Evolutionary conservation across 768 basidiomycete species (phyloP).

Genomic region (Mycena filopes): DNA sequence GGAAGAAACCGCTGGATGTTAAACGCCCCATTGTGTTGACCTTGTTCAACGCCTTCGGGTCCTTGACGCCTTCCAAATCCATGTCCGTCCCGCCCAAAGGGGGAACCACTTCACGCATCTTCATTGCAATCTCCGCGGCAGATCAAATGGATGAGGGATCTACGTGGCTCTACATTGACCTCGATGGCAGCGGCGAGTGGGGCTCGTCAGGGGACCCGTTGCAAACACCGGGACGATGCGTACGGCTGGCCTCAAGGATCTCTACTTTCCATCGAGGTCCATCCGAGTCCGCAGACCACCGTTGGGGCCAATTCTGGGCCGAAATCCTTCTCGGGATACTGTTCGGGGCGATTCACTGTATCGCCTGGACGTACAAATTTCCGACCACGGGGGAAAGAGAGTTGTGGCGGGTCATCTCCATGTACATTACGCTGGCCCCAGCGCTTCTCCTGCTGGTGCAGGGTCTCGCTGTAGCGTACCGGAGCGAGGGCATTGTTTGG

Average conservation of each 20-base stretch:
- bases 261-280: neutral
- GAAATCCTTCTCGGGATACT: neutral
- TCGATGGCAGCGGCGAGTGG: too few relatives aligned
- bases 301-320: neutral
- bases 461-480: too few relatives aligned
- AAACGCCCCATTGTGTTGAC: neutral
- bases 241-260: too few relatives aligned
- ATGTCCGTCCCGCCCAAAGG: neutral
- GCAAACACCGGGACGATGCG: too few relatives aligned
- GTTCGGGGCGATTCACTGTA: constrained; percentile 29
- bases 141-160: too few relatives aligned
- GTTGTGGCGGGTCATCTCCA: constrained; percentile 21
- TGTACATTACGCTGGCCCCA: neutral
- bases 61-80: too few relatives aligned
- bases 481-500: neutral
- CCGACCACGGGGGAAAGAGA: constrained; percentile 11
- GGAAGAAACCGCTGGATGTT: neutral
- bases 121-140: neutral
- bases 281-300: neutral
- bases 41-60: constrained; percentile 2
- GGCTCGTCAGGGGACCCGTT: too few relatives aligned
- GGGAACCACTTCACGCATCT: neutral
- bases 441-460: neutral
- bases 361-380: constrained; percentile 25
- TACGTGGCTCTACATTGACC: too few relatives aligned